phyloP scores from a whole-genome alignment of 2,329 filamentous ascomycete genomes.

The Beauveria sp. region DNA sequence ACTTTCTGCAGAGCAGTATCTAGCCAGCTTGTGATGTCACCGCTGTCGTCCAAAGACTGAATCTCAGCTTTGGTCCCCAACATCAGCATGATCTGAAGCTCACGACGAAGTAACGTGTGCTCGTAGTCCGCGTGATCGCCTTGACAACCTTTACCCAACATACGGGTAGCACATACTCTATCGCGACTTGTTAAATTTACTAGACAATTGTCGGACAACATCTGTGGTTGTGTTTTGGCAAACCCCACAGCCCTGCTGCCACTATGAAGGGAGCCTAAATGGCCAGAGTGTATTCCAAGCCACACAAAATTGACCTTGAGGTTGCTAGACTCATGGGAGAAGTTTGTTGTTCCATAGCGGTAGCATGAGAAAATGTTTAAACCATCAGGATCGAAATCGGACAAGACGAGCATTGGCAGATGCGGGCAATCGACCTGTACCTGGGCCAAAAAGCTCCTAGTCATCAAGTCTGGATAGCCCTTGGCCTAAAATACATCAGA shows the following conservation, averaged over 20 bases:
- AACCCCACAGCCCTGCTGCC: background rate
- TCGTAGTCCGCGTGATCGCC: constrained; percentile 22
- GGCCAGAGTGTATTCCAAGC: constrained; percentile 51
- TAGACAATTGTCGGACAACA: background rate
- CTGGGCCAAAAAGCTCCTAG: constrained; percentile 54
- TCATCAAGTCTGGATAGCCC: constrained; percentile 72
- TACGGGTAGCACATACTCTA: constrained; percentile 45
- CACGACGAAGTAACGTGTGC: constrained; percentile 36
- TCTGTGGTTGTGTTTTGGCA: background rate
- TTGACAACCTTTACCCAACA: constrained; percentile 39
- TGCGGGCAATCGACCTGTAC: constrained; percentile 39
- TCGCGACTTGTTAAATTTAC: constrained; percentile 45
- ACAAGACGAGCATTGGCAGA: constrained; percentile 54
- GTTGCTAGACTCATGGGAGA: constrained; percentile 51
- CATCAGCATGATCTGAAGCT: constrained; percentile 67
- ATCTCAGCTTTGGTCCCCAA: constrained; percentile 72
- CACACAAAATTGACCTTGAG: constrained; percentile 48
- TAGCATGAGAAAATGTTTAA: constrained; percentile 68
- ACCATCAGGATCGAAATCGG: constrained; percentile 73
- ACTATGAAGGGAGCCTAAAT: constrained; percentile 25
- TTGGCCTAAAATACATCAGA: constrained; percentile 51
- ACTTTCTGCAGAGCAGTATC: constrained; percentile 30
- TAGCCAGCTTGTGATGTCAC: constrained; percentile 43
- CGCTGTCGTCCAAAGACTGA: constrained; percentile 55
- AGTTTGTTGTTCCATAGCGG: constrained; percentile 56